phyloP scores from a whole-genome alignment of 176 grass and related monocot genomes.

The Dendrocalamus sinicus region DNA sequence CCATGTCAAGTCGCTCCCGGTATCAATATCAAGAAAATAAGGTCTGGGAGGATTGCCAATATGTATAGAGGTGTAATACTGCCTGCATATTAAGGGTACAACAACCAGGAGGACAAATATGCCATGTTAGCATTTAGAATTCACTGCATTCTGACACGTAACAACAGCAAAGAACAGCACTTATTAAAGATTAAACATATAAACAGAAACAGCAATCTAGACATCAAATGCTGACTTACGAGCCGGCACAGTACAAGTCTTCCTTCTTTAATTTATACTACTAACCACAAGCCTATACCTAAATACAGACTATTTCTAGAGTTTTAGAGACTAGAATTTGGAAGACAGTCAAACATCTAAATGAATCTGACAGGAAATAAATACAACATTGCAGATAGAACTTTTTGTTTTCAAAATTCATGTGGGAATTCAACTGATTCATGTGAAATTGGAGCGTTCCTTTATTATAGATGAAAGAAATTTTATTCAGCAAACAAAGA shows the following conservation, averaged over 20 bases:
- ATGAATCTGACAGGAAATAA: neutral
- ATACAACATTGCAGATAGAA: constrained; percentile 6
- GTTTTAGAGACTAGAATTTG: neutral
- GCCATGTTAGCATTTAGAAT: constrained; percentile 26
- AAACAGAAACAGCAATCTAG: neutral
- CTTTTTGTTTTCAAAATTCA: neutral
- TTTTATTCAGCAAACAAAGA: neutral
- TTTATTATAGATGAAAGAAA: neutral
- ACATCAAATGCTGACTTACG: constrained; percentile 20
- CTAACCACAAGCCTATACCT: neutral
- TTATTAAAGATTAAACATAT: neutral
- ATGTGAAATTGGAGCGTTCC: neutral
- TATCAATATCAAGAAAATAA: constrained; percentile 92
- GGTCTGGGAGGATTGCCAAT: constrained; percentile 77
- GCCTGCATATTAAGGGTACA: constrained; percentile 60
- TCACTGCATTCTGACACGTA: neutral
- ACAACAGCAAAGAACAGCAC: neutral
- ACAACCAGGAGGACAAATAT: constrained; percentile 14
- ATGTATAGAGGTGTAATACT: constrained; percentile 76
- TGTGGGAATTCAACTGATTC: neutral
- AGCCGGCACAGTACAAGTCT: neutral
- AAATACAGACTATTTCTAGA: neutral
- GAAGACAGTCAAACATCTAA: constrained; percentile 9
- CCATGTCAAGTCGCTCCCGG: constrained; percentile 81
- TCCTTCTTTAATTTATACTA: neutral